Evolutionary conservation across 331 rosid species (phyloP).

Genomic region (Malus hybrid): DNA sequence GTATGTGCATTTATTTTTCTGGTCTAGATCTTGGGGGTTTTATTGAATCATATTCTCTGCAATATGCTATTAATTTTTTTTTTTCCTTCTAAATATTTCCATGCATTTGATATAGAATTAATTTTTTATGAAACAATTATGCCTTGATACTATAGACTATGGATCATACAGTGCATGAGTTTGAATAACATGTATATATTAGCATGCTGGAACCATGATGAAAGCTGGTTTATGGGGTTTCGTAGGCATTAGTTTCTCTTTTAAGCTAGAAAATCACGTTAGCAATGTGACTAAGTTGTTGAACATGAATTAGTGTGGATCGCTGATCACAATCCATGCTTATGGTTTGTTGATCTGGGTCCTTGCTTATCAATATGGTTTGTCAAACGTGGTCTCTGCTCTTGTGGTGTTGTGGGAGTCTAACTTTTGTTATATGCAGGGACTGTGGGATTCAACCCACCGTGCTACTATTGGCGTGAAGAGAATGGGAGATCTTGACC

Average conservation of each 20-base stretch:
- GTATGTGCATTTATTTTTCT: slow-evolving; percentile 26
- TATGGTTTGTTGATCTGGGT: not conserved
- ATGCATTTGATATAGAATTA: not conserved
- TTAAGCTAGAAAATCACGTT: not conserved
- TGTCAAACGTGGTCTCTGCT: not conserved
- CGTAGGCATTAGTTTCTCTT: not conserved
- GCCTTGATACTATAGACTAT: not conserved
- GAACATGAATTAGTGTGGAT: not conserved
- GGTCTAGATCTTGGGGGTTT: not conserved
- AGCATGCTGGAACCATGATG: not conserved
- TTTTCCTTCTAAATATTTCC: not conserved
- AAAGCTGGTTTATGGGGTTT: not conserved
- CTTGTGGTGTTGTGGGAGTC: not conserved
- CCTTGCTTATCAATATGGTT: not conserved
- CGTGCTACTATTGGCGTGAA: slow-evolving; percentile 44
- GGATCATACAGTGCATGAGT: not conserved
- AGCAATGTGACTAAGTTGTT: not conserved
- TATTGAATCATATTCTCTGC: not conserved
- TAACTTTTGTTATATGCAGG: slow-evolving; percentile 24
- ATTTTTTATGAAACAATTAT: not conserved
- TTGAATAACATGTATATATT: not conserved
- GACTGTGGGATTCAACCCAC: slow-evolving; percentile 6
- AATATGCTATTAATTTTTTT: not conserved
- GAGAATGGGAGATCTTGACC: slow-evolving; percentile 76
- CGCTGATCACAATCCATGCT: not conserved